Percentiles rank a stretch among this genome's conserved stretches.
phyloP scores from a whole-genome alignment of 2,329 filamentous ascomycete genomes.

The Xylariaceae sp. region DNA sequence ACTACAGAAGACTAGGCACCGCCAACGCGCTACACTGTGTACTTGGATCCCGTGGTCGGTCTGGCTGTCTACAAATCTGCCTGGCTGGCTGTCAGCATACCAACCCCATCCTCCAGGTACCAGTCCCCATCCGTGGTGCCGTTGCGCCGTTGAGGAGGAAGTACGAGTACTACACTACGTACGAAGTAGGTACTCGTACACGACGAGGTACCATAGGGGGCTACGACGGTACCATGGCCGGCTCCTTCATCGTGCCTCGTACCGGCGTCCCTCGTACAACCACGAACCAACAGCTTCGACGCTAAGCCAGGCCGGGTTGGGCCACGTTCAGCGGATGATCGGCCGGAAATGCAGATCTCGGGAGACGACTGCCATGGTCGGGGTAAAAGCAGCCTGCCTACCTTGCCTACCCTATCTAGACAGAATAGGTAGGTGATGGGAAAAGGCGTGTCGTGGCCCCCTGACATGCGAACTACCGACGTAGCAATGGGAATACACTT shows the following conservation, averaged over 20 bases:
- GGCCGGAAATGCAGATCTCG: slow-evolving; percentile 8
- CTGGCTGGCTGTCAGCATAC: too few relatives aligned
- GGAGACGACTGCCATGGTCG: slow-evolving; percentile 1
- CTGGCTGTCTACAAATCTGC: too few relatives aligned
- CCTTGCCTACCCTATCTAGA: not conserved
- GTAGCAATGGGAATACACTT: too few relatives aligned
- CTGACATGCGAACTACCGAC: too few relatives aligned
- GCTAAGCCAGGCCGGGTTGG: not conserved
- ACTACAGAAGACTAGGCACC: too few relatives aligned
- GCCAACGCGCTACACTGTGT: too few relatives aligned
- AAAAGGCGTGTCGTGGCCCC: not conserved
- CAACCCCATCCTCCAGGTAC: too few relatives aligned
- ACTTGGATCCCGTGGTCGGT: too few relatives aligned
- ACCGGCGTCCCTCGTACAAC: not conserved
- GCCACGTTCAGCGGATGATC: slow-evolving; percentile 4
- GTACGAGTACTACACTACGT: not conserved
- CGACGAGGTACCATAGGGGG: not conserved
- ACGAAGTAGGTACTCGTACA: too few relatives aligned
- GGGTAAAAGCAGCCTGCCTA: not conserved
- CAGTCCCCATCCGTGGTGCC: not conserved
- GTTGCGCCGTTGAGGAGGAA: not conserved
- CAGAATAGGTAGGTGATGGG: not conserved
- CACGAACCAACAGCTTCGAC: not conserved
- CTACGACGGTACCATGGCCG: not conserved
- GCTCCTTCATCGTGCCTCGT: too few relatives aligned